A percentile compares a stretch with the other conserved stretches of the same genome.
These are phyloP conservation scores for Candida corydali DNA, from an alignment of 805 yeast genomes.

Conservation along the genomic window DNA sequence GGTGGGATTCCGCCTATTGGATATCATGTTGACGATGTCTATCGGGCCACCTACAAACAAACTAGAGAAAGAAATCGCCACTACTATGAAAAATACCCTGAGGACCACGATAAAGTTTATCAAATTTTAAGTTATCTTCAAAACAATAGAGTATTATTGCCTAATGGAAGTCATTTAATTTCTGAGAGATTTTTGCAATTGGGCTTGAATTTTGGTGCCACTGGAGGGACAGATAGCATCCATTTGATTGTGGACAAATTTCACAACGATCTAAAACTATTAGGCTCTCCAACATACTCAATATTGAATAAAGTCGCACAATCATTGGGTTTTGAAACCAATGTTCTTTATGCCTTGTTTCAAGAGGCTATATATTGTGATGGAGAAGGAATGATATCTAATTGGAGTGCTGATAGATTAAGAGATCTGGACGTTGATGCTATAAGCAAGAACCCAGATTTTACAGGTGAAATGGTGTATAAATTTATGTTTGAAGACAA, in stretches of 20 bases:
- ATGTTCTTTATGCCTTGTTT: slow-evolving; percentile 49
- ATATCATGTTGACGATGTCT: slow-evolving; percentile 43
- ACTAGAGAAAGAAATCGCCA: slow-evolving; percentile 46
- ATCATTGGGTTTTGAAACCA: slow-evolving; percentile 46
- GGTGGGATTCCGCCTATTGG: slow-evolving; percentile 59
- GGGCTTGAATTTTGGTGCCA: slow-evolving; percentile 49
- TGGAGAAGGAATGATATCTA: slow-evolving; percentile 25
- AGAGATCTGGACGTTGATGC: slow-evolving; percentile 18
- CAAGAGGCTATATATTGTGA: slow-evolving; percentile 59
- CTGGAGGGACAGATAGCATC: slow-evolving; percentile 46
- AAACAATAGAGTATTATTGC: slow-evolving; percentile 30
- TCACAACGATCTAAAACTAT: slow-evolving; percentile 30
- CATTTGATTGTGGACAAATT: slow-evolving; percentile 43
- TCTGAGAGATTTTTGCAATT: slow-evolving; percentile 51
- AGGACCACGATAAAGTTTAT: slow-evolving; percentile 37
- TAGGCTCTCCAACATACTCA: slow-evolving; percentile 35
- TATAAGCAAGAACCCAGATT: slow-evolving; percentile 26
- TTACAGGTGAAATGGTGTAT: slow-evolving; percentile 56
- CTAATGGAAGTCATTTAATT: slow-evolving; percentile 48
- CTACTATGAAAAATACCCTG: slow-evolving; percentile 47
- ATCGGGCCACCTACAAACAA: slow-evolving; percentile 42
- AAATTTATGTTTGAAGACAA: slow-evolving; percentile 46
- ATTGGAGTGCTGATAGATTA: slow-evolving; percentile 49
- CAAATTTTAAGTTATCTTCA: slow-evolving; percentile 31
- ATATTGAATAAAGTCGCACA: slow-evolving; percentile 31